phyloP scores from a whole-genome alignment of 129 eudicot species.

The carrot (Daucus carota) region DNA sequence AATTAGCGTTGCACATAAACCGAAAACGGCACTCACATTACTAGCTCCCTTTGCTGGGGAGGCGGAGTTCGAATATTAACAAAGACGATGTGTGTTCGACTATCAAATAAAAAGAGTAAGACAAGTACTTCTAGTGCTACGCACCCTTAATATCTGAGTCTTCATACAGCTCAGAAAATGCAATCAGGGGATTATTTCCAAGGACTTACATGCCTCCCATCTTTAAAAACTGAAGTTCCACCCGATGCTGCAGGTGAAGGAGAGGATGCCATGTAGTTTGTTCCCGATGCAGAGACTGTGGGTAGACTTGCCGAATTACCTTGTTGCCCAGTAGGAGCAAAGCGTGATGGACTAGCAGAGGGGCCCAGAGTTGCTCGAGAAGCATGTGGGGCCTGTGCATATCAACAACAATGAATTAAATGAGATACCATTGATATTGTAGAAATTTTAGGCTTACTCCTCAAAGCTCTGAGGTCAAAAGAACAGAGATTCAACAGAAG shows the following conservation, averaged over 20 bases:
- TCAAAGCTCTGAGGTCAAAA: not conserved
- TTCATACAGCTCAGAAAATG: not conserved
- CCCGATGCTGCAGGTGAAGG: slow-evolving; percentile 96
- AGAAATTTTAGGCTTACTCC: not conserved
- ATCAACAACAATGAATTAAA: not conserved
- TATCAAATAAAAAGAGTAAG: not conserved
- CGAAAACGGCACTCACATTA: not conserved
- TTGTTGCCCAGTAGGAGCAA: slow-evolving; percentile 72
- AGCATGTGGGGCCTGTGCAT: slow-evolving; percentile 52
- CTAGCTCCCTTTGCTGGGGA: not conserved
- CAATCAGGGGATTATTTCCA: slow-evolving; percentile 45
- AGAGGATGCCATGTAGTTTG: slow-evolving; percentile 75
- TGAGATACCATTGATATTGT: not conserved
- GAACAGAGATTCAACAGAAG: not conserved
- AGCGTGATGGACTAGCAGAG: slow-evolving; percentile 73
- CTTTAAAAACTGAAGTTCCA: slow-evolving; percentile 77
- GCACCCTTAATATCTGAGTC: not conserved
- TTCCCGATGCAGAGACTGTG: slow-evolving; percentile 69
- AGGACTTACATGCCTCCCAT: slow-evolving; percentile 59
- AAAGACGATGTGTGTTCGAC: not conserved
- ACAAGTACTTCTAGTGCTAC: not conserved
- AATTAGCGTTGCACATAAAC: not conserved
- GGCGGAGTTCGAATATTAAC: not conserved
- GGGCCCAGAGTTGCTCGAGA: slow-evolving; percentile 45
- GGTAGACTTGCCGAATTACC: slow-evolving; percentile 36